These are phyloP conservation scores for Teunomyces panamensis DNA, from an alignment of 805 yeast species.

Conservation along the genomic window DNA sequence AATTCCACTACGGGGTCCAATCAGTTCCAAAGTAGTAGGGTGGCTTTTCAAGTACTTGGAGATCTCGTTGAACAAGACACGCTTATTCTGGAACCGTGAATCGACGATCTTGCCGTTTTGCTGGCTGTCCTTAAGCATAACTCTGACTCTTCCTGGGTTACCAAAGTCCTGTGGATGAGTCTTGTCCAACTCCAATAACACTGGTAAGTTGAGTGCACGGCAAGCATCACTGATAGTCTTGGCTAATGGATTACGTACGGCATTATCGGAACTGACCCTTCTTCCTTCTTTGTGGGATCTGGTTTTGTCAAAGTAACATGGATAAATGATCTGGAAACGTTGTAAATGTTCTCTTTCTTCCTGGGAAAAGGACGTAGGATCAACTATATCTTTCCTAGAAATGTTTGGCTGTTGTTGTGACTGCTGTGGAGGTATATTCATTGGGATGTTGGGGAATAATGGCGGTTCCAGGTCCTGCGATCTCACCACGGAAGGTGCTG, in stretches of 20 bases:
- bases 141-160: slow-evolving; percentile 93
- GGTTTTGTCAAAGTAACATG: slow-evolving; percentile 84
- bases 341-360: slow-evolving; percentile 65
- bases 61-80: slow-evolving; percentile 60
- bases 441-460: slow-evolving; percentile 25
- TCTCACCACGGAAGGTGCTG: slow-evolving; percentile 57
- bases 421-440: slow-evolving; percentile 16
- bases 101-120: slow-evolving; percentile 39
- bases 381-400: slow-evolving; percentile 19
- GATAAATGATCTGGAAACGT: slow-evolving; percentile 74
- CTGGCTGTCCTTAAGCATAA: slow-evolving; percentile 50
- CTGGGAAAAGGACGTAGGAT: slow-evolving; percentile 39
- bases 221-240: slow-evolving; percentile 76
- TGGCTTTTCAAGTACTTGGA: slow-evolving; percentile 59
- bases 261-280: slow-evolving; percentile 63
- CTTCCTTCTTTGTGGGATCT: slow-evolving; percentile 81
- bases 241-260: slow-evolving; percentile 87
- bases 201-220: slow-evolving; percentile 36
- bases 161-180: slow-evolving; percentile 96
- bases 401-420: neutral
- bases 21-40: slow-evolving; percentile 66
- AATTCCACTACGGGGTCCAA: slow-evolving; percentile 48
- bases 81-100: slow-evolving; percentile 44
- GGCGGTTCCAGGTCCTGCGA: slow-evolving; percentile 50
- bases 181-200: slow-evolving; percentile 73